Base-by-base conservation (phyloP, 1,139 yeast species). In the Saccharomyces pastorianus region DNA sequence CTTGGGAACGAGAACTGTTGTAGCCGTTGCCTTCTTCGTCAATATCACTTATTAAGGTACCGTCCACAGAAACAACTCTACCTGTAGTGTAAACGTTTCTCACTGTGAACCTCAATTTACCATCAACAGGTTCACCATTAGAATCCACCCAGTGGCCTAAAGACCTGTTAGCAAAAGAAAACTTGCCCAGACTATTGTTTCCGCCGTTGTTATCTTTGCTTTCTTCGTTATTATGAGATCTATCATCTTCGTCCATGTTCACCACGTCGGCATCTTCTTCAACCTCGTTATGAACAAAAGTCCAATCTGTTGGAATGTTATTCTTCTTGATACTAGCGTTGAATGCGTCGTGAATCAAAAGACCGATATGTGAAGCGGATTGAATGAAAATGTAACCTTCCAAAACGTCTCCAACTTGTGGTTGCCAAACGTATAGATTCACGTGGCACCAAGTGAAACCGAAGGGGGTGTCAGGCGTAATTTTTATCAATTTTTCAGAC, bases 291-390 rank as follows among this genome's bases (percentile, higher is more conserved):
- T 95, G 93, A 53, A 86, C 78, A 71, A 91, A 93, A 34, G 75
- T 74, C 99, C 99, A 93, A 52, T 76, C 80, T 46, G 74, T 73
- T 14, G 99, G 99, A 59, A 93, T 89, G 63, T 82, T 83, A 67
- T 80, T 85, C 69, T 88, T 84, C 70, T 88, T 88, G 60, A 93
- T 89, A 53, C 95, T 84, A 34, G 97, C 98, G 72, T 93, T 95
- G 75, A 93, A 93, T 0, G 96, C 88, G 71, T 93, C 98, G 69
- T 88, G 93, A 52, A 93, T 78, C 62, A 93, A 78, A 59, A 93
- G 76, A 58, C 98, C 98, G 64, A 95, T 85, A 68, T 93, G 99
- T 7, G 96, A 86, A 17, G 96, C 96, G 1, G 97, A 85, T 74
- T 91, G 97, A 80, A 93, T 83, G 73, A 89, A 89, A 55, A 88